Evolutionary conservation across 352 stramenopile species (phyloP).

Genomic region (Pythium brachiatum): DNA sequence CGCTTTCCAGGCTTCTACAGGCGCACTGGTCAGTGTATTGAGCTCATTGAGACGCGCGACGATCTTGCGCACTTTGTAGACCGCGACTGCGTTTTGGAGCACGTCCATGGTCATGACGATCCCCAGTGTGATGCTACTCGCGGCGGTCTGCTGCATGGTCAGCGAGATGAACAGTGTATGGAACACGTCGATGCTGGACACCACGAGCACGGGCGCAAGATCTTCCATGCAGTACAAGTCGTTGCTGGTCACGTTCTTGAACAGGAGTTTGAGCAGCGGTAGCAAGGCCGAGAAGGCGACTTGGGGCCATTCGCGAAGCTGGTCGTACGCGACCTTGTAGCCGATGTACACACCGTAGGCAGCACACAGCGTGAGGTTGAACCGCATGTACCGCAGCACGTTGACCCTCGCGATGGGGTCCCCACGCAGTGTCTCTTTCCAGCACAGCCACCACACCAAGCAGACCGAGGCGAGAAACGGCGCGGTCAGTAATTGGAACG

Average conservation of each 20-base stretch:
- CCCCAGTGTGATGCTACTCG: not conserved
- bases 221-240: not conserved
- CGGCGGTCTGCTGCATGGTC: not conserved
- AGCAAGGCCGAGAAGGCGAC: not conserved
- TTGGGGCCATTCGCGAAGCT: not conserved
- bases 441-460: not conserved
- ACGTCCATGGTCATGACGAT: not conserved
- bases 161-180: not conserved
- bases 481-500: not conserved
- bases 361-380: not conserved
- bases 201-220: not conserved
- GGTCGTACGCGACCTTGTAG: not conserved
- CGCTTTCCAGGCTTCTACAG: too few relatives aligned
- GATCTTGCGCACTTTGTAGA: too few relatives aligned
- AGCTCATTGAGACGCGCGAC: too few relatives aligned
- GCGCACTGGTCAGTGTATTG: too few relatives aligned
- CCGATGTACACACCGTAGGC: not conserved
- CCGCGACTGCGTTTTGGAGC: not conserved
- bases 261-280: not conserved
- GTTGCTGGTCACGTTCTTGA: not conserved
- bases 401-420: not conserved
- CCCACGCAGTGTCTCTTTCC: not conserved
- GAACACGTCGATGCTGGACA: conserved; percentile 3
- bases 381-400: not conserved
- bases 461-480: not conserved